Conservation (phyloP, 2,329 filamentous ascomycete species). For the Alternaria gansuensis region DNA sequence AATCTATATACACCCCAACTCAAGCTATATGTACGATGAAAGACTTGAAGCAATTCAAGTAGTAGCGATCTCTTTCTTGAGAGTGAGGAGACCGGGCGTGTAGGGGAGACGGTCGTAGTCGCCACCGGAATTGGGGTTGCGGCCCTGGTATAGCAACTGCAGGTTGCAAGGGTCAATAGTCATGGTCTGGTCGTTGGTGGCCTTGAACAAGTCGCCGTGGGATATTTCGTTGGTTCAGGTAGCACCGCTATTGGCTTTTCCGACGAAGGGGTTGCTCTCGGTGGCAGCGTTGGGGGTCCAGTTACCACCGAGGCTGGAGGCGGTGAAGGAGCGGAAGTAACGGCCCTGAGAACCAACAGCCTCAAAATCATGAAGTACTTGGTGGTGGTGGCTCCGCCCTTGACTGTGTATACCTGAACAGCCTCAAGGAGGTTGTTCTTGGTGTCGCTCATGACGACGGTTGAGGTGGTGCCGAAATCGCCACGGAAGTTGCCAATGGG, state of each 20-base stretch:
- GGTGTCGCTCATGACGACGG: conserved; percentile 63
- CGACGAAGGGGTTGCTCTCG: conserved; percentile 70
- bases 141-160: conserved; percentile 71
- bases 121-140: conserved; percentile 53
- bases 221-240: conserved; percentile 74
- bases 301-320: conserved; percentile 62
- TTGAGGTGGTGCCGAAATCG: conserved; percentile 63
- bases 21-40: conserved; percentile 19
- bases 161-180: conserved; percentile 71
- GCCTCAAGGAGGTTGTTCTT: conserved; percentile 70
- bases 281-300: conserved; percentile 67
- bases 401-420: conserved; percentile 70
- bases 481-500: conserved; percentile 69
- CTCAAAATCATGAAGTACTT: conserved; percentile 74
- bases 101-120: conserved; percentile 65
- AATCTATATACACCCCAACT: conserved; percentile 14
- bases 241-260: conserved; percentile 71
- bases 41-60: neutral
- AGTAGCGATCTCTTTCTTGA: conserved; percentile 13
- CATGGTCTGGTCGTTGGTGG: conserved; percentile 68
- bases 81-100: conserved; percentile 55
- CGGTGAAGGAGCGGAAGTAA: conserved; percentile 73
- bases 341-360: conserved; percentile 65
- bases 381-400: conserved; percentile 57
- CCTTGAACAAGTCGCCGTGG: conserved; percentile 69